phyloP scores from a whole-genome alignment of 2,329 filamentous ascomycete genomes.

The Colletotrichum horii region DNA sequence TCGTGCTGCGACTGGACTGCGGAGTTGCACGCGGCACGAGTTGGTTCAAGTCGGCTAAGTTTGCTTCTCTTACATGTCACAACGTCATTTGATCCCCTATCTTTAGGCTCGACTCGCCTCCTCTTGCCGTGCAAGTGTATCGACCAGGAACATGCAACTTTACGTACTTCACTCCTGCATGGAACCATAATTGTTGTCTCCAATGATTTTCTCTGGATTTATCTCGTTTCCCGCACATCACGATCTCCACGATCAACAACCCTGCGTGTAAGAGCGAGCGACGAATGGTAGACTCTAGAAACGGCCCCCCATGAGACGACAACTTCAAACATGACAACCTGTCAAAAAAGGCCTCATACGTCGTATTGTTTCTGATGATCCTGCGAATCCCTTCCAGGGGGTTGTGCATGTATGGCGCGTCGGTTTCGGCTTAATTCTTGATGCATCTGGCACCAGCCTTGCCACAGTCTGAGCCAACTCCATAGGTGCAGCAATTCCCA shows the following conservation, averaged over 20 bases:
- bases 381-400: background rate
- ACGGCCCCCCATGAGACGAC: slow-evolving; percentile 2
- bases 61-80: slow-evolving; percentile 18
- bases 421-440: background rate
- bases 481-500: slow-evolving; percentile 28
- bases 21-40: slow-evolving; percentile 2
- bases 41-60: slow-evolving; percentile 16
- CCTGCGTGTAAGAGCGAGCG: background rate
- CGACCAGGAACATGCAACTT: slow-evolving; percentile 16
- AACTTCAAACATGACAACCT: background rate
- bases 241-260: background rate
- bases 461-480: slow-evolving; percentile 25
- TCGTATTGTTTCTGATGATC: background rate
- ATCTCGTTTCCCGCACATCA: background rate
- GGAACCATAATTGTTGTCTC: slow-evolving; percentile 3
- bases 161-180: slow-evolving; percentile 14
- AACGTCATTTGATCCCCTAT: slow-evolving; percentile 13
- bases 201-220: background rate
- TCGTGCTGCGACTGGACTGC: slow-evolving; percentile 1
- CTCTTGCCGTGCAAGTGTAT: slow-evolving; percentile 10
- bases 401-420: background rate
- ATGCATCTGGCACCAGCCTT: slow-evolving; percentile 6
- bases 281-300: background rate
- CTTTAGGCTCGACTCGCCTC: slow-evolving; percentile 18
- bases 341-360: background rate